Percentiles rank a stretch among this genome's conserved stretches.
Evolutionary conservation across 1,284 basidiomycete genomes (phyloP).

Genomic region (Porodaedalea pini): DNA sequence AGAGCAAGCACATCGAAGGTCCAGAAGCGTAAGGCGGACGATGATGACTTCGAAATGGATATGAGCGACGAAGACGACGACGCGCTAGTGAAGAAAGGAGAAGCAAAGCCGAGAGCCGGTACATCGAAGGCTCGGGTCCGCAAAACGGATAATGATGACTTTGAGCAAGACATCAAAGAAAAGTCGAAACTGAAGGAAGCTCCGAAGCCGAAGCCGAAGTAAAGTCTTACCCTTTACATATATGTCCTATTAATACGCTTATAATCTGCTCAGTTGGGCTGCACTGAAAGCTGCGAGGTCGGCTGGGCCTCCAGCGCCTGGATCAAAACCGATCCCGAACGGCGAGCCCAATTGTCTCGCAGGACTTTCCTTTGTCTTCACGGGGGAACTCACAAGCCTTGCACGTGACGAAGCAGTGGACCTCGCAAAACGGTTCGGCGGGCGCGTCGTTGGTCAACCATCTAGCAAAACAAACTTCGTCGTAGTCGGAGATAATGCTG

Average conservation of each 20-base stretch:
- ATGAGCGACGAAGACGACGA: neutral
- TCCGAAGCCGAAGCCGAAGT: conserved; percentile 24
- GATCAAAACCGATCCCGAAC: conserved; percentile 82
- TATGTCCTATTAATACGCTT: neutral
- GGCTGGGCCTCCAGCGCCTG: conserved; percentile 71
- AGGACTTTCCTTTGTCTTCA: conserved; percentile 93
- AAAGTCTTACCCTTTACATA: conserved; percentile 31
- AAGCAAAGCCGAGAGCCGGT: conserved; percentile 31
- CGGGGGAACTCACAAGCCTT: conserved; percentile 86
- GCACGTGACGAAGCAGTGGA: conserved; percentile 86
- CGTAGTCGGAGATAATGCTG: conserved; percentile 85
- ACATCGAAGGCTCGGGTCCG: conserved; percentile 23
- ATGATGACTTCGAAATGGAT: conserved; percentile 7
- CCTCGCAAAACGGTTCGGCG: conserved; percentile 90
- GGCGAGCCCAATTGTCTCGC: conserved; percentile 77
- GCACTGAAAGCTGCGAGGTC: conserved; percentile 62
- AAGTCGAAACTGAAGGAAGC: conserved; percentile 11
- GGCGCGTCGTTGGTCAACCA: conserved; percentile 85
- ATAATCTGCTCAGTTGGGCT: conserved; percentile 47
- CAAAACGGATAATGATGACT: conserved; percentile 31
- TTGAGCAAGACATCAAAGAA: conserved; percentile 29
- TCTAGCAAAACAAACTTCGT: conserved; percentile 92
- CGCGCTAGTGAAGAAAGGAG: neutral
- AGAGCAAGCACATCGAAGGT: neutral
- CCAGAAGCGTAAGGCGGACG: neutral